phyloP scores from a whole-genome alignment of 2,329 filamentous ascomycete species.

The Bipolaris zeicola region DNA sequence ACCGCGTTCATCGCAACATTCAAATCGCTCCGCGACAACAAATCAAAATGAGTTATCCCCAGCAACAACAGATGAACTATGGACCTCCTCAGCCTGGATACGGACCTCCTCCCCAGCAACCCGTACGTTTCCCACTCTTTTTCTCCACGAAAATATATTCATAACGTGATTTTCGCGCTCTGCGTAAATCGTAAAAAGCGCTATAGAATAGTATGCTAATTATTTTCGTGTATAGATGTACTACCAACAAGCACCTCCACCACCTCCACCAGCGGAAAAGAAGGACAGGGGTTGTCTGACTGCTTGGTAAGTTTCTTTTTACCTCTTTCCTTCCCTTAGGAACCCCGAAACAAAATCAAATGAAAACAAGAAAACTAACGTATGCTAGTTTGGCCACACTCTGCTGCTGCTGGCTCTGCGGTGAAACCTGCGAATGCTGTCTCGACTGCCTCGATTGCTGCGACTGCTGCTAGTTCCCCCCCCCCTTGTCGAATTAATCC shows the following conservation, averaged over 20 bases:
- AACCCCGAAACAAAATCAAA: background rate
- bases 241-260: slow-evolving; percentile 38
- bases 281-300: slow-evolving; percentile 43
- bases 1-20: too few relatives aligned
- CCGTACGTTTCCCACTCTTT: slow-evolving; percentile 18
- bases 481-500: background rate
- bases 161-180: too few relatives aligned
- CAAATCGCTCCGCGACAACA: too few relatives aligned
- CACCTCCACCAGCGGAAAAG: slow-evolving; percentile 32
- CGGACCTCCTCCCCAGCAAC: slow-evolving; percentile 40
- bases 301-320: slow-evolving; percentile 33
- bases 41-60: slow-evolving; percentile 20
- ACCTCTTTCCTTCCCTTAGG: background rate
- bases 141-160: background rate
- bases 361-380: background rate
- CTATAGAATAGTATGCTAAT: background rate
- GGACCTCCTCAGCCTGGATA: slow-evolving; percentile 32
- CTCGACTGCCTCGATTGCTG: slow-evolving; percentile 41
- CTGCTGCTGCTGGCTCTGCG: slow-evolving; percentile 47
- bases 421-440: slow-evolving; percentile 46
- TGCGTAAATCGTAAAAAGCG: too few relatives aligned
- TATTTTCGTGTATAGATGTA: slow-evolving; percentile 32
- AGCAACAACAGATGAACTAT: slow-evolving; percentile 31
- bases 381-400: slow-evolving; percentile 39
- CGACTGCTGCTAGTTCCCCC: slow-evolving; percentile 23